Percentiles rank a stretch among this genome's conserved stretches.
Evolutionary conservation across 208 protist genomes (phyloP).

Genomic region (Acanthamoeba triangularis): DNA sequence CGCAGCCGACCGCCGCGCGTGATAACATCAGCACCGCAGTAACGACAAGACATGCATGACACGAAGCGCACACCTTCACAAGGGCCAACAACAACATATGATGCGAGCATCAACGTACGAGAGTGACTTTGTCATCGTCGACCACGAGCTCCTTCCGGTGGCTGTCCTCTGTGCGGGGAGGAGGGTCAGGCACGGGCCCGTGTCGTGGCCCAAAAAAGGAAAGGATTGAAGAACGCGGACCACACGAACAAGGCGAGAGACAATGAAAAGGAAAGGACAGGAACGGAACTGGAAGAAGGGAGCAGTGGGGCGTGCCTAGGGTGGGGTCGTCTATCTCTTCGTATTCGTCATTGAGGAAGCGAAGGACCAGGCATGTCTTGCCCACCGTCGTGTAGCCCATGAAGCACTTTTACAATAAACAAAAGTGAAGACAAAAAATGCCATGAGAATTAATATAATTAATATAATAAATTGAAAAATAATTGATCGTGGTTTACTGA

Average conservation of each 20-base stretch:
- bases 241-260: neutral
- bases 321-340: conserved; percentile 73
- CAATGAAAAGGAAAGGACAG: neutral
- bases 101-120: neutral
- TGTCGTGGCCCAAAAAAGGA: neutral
- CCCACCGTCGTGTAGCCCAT: conserved; percentile 64
- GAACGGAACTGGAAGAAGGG: neutral
- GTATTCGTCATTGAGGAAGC: conserved; percentile 67
- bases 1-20: neutral
- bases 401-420: neutral
- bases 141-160: conserved; percentile 23
- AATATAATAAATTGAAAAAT: neutral
- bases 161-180: conserved; percentile 34
- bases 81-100: neutral
- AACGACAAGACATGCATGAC: neutral
- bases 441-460: neutral
- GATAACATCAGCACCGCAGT: neutral
- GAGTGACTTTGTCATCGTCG: conserved; percentile 2
- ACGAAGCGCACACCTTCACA: neutral
- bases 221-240: neutral
- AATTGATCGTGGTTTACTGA: too few relatives aligned
- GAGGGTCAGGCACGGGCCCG: neutral
- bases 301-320: neutral
- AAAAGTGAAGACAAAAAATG: neutral
- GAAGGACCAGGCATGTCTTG: conserved; percentile 63